phyloP scores from a whole-genome alignment of 108 stramenopile genomes.

The Epithemia pelagica region DNA sequence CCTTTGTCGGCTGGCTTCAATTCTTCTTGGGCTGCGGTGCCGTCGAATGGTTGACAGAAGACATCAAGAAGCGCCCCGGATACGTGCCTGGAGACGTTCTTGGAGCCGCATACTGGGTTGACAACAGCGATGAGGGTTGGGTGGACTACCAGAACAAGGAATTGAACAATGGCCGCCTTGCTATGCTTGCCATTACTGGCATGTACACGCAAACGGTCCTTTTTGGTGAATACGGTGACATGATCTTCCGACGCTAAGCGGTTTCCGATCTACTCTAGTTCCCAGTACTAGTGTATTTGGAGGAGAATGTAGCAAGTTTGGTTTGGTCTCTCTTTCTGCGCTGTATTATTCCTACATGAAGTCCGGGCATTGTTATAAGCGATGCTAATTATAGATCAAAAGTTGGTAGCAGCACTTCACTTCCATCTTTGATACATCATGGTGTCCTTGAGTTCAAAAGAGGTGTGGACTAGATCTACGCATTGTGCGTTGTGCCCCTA shows the following conservation, averaged over 20 bases:
- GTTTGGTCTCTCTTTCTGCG: neutral
- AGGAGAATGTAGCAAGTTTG: neutral
- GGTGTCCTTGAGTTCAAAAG: no score
- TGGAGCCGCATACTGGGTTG: conserved; percentile 88
- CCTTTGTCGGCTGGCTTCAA: conserved; percentile 83
- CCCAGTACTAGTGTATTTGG: neutral
- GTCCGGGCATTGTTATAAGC: neutral
- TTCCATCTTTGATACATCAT: no score
- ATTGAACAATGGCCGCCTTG: conserved; percentile 93
- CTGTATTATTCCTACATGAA: neutral
- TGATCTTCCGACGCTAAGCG: conserved; percentile 67
- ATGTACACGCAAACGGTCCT: conserved; percentile 81
- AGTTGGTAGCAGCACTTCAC: neutral
- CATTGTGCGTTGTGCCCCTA: no score
- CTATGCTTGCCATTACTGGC: conserved; percentile 91
- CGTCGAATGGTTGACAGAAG: conserved; percentile 79
- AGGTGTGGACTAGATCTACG: no score
- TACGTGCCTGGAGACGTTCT: conserved; percentile 85
- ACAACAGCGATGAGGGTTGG: conserved; percentile 87
- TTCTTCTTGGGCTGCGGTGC: conserved; percentile 89
- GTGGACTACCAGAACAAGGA: conserved; percentile 93
- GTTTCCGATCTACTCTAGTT: neutral
- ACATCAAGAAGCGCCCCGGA: conserved; percentile 84
- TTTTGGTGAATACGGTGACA: conserved; percentile 79
- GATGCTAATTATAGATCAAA: neutral